Evolutionary conservation across 2,329 filamentous ascomycete species (phyloP).

Genomic region (Tolypocladium pustulatum): DNA sequence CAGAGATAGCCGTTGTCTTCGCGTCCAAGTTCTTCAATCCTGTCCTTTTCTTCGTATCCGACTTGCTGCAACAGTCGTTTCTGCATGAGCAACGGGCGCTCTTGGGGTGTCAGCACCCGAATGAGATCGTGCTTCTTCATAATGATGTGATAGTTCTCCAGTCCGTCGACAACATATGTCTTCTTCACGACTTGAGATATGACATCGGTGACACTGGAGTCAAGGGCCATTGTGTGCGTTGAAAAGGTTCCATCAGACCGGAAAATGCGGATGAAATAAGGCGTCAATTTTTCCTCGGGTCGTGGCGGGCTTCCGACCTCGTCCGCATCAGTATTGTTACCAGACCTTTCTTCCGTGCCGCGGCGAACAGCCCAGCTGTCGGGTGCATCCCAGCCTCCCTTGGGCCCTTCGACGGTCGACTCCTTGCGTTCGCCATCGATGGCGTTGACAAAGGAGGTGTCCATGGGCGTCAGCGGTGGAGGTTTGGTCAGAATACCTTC

Average conservation of each 20-base stretch:
- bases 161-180: constrained; percentile 78
- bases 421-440: constrained; percentile 32
- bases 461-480: constrained; percentile 61
- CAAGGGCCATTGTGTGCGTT: constrained; percentile 74
- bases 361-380: constrained; percentile 93
- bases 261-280: constrained; percentile 93
- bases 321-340: constrained; percentile 49
- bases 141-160: constrained; percentile 93
- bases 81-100: constrained; percentile 83
- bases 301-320: constrained; percentile 57
- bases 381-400: constrained; percentile 77
- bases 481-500: constrained; percentile 74
- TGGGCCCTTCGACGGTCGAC: constrained; percentile 23
- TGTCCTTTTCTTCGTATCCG: constrained; percentile 78
- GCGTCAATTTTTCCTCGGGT: constrained; percentile 62
- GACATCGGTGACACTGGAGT: constrained; percentile 77
- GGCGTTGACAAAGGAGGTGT: constrained; percentile 37
- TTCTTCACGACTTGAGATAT: constrained; percentile 89
- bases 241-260: constrained; percentile 89
- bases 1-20: constrained; percentile 97
- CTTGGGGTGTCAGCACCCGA: constrained; percentile 64
- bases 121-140: constrained; percentile 87
- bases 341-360: constrained; percentile 53
- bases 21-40: constrained; percentile 83
- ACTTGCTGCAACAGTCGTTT: constrained; percentile 85